These are phyloP conservation scores for Pseudogymnoascus sp. DNA, from an alignment of 2,329 filamentous ascomycete genomes.

Conservation along the genomic window DNA sequence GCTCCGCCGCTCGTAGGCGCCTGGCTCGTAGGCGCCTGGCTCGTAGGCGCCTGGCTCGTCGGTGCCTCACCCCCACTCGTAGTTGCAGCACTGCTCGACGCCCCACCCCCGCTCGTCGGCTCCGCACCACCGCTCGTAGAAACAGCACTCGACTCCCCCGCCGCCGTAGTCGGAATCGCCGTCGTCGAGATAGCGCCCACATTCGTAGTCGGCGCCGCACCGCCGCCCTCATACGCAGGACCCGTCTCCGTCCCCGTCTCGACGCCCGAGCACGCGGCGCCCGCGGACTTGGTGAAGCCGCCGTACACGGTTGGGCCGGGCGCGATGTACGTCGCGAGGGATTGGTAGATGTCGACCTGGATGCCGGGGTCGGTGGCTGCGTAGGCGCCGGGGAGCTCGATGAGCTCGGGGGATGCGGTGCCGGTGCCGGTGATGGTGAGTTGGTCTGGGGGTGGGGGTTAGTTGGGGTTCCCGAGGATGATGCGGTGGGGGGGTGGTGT, in stretches of 20 bases:
- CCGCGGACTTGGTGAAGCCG: constrained; percentile 13
- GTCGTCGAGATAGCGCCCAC: not conserved
- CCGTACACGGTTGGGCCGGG: constrained; percentile 25
- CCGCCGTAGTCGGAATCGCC: not conserved
- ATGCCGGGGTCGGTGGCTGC: constrained; percentile 36
- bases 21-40: not conserved
- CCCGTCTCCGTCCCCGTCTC: constrained; percentile 11
- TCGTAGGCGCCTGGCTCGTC: too few species aligned
- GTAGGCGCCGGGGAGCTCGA: constrained; percentile 39
- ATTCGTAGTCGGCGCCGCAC: not conserved
- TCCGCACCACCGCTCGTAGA: too few species aligned
- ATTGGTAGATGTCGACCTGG: constrained; percentile 27
- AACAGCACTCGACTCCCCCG: not conserved
- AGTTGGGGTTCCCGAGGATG: constrained; percentile 31
- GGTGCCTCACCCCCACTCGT: not conserved
- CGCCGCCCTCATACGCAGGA: not conserved
- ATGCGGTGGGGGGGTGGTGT: not conserved
- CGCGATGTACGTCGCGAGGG: constrained; percentile 22
- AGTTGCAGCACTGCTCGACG: not conserved
- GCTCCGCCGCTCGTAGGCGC: not conserved
- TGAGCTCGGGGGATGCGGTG: constrained; percentile 18
- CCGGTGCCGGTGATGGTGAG: constrained; percentile 34
- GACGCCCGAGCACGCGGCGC: constrained; percentile 13
- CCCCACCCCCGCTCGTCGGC: too few species aligned
- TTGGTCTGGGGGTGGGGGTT: constrained; percentile 33